Base-by-base conservation (phyloP, 495 filamentous ascomycete species). In the Aspergillus baeticus region DNA sequence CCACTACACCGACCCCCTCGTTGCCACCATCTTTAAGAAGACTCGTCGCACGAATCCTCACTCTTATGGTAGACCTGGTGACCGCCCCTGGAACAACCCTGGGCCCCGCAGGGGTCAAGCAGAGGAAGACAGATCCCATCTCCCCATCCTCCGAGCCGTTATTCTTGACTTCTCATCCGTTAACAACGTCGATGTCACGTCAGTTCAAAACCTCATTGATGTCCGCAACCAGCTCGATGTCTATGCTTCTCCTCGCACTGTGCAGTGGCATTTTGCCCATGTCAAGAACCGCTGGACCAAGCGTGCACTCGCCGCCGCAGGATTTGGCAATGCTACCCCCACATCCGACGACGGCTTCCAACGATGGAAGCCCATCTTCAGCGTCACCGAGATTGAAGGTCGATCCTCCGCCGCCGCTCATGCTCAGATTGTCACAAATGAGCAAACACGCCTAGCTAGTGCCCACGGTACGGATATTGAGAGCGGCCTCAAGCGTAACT, bases 201-300 rank as follows among this genome's bases (percentile, higher is more conserved):
- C 91, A 0, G 83, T 97, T 2, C 94, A 98, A 75, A 88, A 94
- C 69, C 77, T 98, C 36, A 96, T 98, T 70, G 94, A 98, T 63
- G 91, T 98, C 2, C 92, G 94, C 69, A 98, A 98, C 71, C 95
- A 98, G 68, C 85, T 98, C 18, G 94, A 98, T 70, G 81, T 86
- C 13, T 96, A 96, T 68, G 83, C 90, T 14, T 71, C 87, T 0
- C 94, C 94, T 0, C 87, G 92, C 10, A 77, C 83, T 6, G 92
- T 98, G 6, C 91, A 98, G 64, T 98, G 94, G 92, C 94, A 98
- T 70, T 87, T 98, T 58, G 90, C 92, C 11, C 87, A 87, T 72
- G 89, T 98, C 78, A 93, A 86, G 77, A 98, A 96, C 77, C 86
- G 92, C 55, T 98, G 94, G 94, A 94, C 94, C 31, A 98, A 98